Base-by-base conservation (phyloP, 2,329 filamentous ascomycete genomes). In the Colletotrichum sojae region DNA sequence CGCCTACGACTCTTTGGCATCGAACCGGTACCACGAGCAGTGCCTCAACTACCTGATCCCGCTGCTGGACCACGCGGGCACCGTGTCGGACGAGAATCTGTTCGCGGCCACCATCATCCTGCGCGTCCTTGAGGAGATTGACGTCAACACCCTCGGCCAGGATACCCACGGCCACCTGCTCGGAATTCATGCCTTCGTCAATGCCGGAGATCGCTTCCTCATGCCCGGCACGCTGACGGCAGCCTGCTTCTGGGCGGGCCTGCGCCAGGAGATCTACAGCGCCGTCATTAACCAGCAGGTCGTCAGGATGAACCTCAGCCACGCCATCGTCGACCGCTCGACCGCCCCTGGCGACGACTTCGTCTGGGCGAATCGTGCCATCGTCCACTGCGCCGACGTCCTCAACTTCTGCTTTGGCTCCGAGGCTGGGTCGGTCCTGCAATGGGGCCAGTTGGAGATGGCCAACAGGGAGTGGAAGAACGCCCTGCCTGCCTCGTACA, bases 301-400 rank as follows among this genome's bases (percentile, higher is more conserved):
- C 0, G 82, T 86, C 31, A 80, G 84, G 20, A 83, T 88, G n/a
- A 84, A 82, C 15, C 79, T 90, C 2, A 79, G 83, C 10, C 70
- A 72, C 39, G 82, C 78, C 40, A 83, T 88, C 43, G 82, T 88
- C 48, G 85, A 89, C 72, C 82, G 83, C 15, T 84, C 83, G 0
- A 81, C 87, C 8, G 77, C 80, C 2, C 78, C 81, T 0, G 80
- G 83, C 0, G 83, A 84, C 52, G 88, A 90, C 71, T 85, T 84
- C 65, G 82, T 81, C 0, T 90, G 88, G 88, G 85, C 88, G 2
- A 90, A 91, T 75, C 83, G 89, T n/a, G 88, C 89, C 22, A 84
- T 91, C 0, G 83, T 89, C 2, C 86, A 90, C 72, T 89, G 88
- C 60, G 88, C 89, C 22, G 88, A 91, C 70, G 87, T 91, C 2